A percentile compares a stretch with the other conserved stretches of the same genome.
Evolutionary conservation across 2,329 filamentous ascomycete species (phyloP).

Genomic region (Phialocephala sp.): DNA sequence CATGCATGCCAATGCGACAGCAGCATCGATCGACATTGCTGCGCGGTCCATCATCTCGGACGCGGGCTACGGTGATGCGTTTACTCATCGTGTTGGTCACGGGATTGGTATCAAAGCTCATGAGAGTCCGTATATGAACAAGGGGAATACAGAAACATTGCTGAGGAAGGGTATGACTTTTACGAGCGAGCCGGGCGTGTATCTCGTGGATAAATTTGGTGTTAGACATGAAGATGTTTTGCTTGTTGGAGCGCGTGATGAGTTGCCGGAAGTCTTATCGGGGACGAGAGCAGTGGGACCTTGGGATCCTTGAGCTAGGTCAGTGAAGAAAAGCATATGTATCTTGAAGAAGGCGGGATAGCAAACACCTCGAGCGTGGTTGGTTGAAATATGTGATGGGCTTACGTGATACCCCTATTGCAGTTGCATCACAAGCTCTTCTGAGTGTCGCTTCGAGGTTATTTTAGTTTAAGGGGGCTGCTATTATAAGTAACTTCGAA

Average conservation of each 20-base stretch:
- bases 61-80: constrained; percentile 62
- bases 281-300: constrained; percentile 57
- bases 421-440: too few species aligned
- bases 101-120: constrained; percentile 71
- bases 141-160: constrained; percentile 57
- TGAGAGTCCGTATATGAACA: constrained; percentile 68
- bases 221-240: constrained; percentile 68
- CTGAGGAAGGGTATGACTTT: constrained; percentile 65
- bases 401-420: too few species aligned
- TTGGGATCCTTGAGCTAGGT: constrained; percentile 53
- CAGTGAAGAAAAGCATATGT: too few species aligned
- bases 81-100: constrained; percentile 68
- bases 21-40: constrained; percentile 65
- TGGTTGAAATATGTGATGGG: too few species aligned
- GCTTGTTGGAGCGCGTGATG: constrained; percentile 57
- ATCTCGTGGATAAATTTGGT: constrained; percentile 63
- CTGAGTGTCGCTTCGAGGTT: too few species aligned
- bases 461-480: too few species aligned
- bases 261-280: constrained; percentile 59
- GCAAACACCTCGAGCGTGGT: too few species aligned
- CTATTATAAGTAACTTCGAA: too few species aligned
- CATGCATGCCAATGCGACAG: constrained; percentile 57
- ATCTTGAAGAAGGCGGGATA: neutral
- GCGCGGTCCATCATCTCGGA: constrained; percentile 61
- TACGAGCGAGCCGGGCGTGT: constrained; percentile 68